phyloP scores from a whole-genome alignment of 495 filamentous ascomycete species.

The Penicillium argentinense region DNA sequence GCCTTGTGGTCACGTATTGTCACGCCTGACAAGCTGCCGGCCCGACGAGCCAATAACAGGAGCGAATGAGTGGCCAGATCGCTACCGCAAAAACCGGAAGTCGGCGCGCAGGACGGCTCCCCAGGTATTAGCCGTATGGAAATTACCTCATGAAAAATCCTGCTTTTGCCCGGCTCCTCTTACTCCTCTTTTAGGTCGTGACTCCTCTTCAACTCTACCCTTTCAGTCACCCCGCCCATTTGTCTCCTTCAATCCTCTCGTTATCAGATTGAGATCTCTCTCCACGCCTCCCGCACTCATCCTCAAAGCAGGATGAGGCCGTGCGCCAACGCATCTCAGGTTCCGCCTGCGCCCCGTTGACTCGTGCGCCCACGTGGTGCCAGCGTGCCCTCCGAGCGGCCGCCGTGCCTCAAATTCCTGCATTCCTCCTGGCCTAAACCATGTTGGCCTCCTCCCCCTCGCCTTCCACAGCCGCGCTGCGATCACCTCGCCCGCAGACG shows the following conservation, averaged over 20 bases:
- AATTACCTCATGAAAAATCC: constrained; percentile 18
- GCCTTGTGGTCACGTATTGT: constrained; percentile 13
- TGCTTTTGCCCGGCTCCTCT: background rate
- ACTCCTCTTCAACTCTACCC: too few relatives aligned
- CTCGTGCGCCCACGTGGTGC: constrained; percentile 49
- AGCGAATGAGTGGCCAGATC: too few relatives aligned
- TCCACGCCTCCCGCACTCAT: constrained; percentile 4
- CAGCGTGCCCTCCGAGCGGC: constrained; percentile 30
- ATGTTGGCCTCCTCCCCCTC: constrained; percentile 54
- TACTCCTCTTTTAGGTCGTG: too few relatives aligned
- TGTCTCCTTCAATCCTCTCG: too few relatives aligned
- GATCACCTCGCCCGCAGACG: constrained; percentile 28
- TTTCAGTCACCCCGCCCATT: too few relatives aligned
- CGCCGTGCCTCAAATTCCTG: constrained; percentile 14
- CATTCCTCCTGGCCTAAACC: constrained; percentile 20
- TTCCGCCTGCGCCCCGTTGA: constrained; percentile 41
- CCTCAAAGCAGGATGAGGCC: constrained; percentile 24
- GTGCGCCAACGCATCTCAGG: constrained; percentile 25
- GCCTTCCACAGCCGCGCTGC: constrained; percentile 40
- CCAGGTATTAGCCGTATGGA: constrained; percentile 14
- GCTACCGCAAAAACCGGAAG: too few relatives aligned
- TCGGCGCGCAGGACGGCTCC: too few relatives aligned
- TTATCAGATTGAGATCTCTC: constrained; percentile 4
- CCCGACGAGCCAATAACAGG: constrained; percentile 8
- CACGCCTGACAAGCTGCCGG: too few relatives aligned